These are phyloP conservation scores for Aspergillus sp. DNA, from an alignment of 2,329 filamentous ascomycete genomes.

Conservation along the genomic window DNA sequence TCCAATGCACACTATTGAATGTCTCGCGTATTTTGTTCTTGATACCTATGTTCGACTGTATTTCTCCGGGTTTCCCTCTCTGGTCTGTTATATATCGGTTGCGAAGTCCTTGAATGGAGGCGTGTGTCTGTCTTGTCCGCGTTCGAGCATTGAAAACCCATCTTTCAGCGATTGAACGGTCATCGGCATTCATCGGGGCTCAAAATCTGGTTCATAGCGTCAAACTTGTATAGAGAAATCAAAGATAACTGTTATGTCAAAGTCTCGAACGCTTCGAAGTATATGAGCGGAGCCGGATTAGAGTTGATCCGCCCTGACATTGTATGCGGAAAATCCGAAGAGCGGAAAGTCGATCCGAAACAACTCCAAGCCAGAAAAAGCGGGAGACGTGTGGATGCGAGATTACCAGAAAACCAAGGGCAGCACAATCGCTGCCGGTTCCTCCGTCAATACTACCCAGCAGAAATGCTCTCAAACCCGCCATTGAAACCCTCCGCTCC, in stretches of 20 bases:
- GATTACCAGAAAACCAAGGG: background rate
- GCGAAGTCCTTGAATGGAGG: slow-evolving; percentile 7
- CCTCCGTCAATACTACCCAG: slow-evolving; percentile 13
- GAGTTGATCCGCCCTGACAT: slow-evolving; percentile 8
- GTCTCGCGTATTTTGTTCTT: slow-evolving; percentile 19
- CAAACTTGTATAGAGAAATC: slow-evolving; percentile 4
- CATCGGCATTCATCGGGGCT: background rate
- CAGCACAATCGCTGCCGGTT: slow-evolving; percentile 14
- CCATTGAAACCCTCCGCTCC: slow-evolving; percentile 49
- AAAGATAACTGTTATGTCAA: background rate
- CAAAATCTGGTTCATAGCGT: background rate
- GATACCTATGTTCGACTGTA: slow-evolving; percentile 22
- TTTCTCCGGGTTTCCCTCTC: slow-evolving; percentile 6
- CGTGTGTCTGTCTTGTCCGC: slow-evolving; percentile 8
- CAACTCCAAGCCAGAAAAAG: background rate
- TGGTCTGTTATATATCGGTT: slow-evolving; percentile 7
- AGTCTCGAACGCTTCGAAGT: background rate
- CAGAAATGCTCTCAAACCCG: slow-evolving; percentile 45
- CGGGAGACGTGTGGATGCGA: slow-evolving; percentile 7
- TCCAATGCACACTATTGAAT: slow-evolving; percentile 1
- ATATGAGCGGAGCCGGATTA: slow-evolving; percentile 17
- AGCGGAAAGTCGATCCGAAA: slow-evolving; percentile 3
- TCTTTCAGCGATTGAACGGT: slow-evolving; percentile 1
- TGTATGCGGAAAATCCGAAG: slow-evolving; percentile 16
- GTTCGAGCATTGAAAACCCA: slow-evolving; percentile 1